Evolutionary conservation across 108 stramenopile genomes (phyloP).

Genomic region (Bacterosira constricta): DNA sequence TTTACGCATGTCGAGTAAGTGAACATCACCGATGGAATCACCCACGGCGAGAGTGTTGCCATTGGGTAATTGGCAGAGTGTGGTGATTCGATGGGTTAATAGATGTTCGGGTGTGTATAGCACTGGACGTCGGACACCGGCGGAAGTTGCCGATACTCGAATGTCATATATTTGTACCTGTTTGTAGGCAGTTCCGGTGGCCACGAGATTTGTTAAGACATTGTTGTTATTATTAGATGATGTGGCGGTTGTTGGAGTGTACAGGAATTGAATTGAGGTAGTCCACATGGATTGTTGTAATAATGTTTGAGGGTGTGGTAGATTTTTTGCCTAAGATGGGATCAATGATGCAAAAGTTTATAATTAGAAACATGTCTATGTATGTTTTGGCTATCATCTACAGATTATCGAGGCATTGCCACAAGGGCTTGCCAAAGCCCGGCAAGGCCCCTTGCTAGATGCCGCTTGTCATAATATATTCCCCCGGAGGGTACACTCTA

Average conservation of each 20-base stretch:
- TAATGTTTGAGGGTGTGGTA: conserved; percentile 85
- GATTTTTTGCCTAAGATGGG: conserved; percentile 68
- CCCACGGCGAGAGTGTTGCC: conserved; percentile 60
- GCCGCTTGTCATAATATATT: no score
- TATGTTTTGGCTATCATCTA: no score
- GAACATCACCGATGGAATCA: conserved; percentile 68
- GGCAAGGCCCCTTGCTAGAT: no score
- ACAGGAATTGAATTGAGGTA: conserved; percentile 61
- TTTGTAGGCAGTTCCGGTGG: conserved; percentile 80
- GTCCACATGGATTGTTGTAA: conserved; percentile 85
- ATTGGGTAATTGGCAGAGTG: conserved; percentile 59
- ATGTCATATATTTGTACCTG: conserved; percentile 85
- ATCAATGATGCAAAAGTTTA: not conserved
- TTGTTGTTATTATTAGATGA: not conserved
- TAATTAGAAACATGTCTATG: no score
- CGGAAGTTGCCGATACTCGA: conserved; percentile 37
- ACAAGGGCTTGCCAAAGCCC: no score
- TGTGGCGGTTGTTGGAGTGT: not conserved
- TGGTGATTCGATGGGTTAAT: conserved; percentile 70
- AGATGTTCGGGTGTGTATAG: conserved; percentile 57
- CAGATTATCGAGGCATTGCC: no score
- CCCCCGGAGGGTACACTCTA: no score
- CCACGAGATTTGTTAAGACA: conserved; percentile 50
- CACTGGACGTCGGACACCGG: conserved; percentile 59
- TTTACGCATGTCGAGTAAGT: conserved; percentile 63